These are phyloP conservation scores for Silene latifolia DNA, from an alignment of 148 eudicot species.

Conservation along the genomic window DNA sequence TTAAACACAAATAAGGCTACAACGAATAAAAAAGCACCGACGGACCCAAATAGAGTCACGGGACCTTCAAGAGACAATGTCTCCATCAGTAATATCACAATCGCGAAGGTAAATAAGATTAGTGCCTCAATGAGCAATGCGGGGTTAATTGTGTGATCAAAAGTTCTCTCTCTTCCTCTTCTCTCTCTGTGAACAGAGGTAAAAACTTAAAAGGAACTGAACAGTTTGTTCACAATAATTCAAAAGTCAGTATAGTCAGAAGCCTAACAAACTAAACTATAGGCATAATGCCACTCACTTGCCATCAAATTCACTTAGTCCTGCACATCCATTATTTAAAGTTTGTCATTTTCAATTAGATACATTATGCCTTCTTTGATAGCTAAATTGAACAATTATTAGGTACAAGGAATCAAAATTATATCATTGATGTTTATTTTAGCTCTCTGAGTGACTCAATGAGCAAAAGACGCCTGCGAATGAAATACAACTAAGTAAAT, in stretches of 20 bases:
- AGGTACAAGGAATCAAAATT: not conserved
- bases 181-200: not conserved
- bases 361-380: not conserved
- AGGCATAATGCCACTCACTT: not conserved
- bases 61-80: not conserved
- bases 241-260: not conserved
- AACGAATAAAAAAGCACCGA: not conserved
- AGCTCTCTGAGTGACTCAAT: not conserved
- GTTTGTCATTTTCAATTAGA: not conserved
- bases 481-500: not conserved
- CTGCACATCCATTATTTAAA: not conserved
- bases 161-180: not conserved
- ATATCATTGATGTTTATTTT: not conserved
- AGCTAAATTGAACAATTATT: not conserved
- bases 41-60: not conserved
- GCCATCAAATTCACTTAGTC: not conserved
- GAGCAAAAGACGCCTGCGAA: not conserved
- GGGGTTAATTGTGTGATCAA: not conserved
- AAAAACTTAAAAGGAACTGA: not conserved
- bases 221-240: not conserved
- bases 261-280: not conserved
- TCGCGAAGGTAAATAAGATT: not conserved
- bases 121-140: not conserved
- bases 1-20: not conserved
- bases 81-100: not conserved